phyloP scores from a whole-genome alignment of 495 filamentous ascomycete species.

The Aspergillus taichungensis region DNA sequence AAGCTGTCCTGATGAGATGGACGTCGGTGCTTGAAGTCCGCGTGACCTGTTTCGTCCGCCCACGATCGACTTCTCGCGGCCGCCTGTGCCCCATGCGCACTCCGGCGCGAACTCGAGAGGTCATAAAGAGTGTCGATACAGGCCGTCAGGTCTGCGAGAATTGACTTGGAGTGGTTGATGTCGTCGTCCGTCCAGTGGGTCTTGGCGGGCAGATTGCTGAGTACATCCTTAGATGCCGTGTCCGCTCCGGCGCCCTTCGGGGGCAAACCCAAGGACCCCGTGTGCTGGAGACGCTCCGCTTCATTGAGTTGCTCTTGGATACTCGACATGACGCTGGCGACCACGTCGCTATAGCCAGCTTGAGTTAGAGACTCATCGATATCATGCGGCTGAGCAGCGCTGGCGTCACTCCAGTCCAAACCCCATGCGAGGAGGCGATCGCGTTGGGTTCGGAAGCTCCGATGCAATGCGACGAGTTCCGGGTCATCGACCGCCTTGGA shows the following conservation, averaged over 20 bases:
- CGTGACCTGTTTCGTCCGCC: constrained; percentile 1
- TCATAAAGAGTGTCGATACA: constrained; percentile 89
- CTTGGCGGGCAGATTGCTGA: constrained; percentile 27
- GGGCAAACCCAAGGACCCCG: constrained; percentile 33
- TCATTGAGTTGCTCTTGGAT: constrained; percentile 83
- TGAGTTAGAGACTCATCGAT: constrained; percentile 80
- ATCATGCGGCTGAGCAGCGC: constrained; percentile 55
- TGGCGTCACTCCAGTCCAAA: constrained; percentile 77
- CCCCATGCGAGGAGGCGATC: constrained; percentile 78
- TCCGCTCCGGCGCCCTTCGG: constrained; percentile 31
- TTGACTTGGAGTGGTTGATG: constrained; percentile 42
- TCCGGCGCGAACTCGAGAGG: constrained; percentile 62
- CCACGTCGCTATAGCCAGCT: constrained; percentile 78
- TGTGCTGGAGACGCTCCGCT: constrained; percentile 67
- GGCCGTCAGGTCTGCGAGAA: constrained; percentile 68
- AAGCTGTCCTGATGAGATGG: constrained; percentile 2
- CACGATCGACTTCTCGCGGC: constrained; percentile 18
- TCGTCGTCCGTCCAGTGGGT: constrained; percentile 43
- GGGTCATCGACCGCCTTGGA: constrained; percentile 48
- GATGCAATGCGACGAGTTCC: constrained; percentile 46
- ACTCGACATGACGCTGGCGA: constrained; percentile 78
- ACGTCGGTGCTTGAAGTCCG: constrained; percentile 14
- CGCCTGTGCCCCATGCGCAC: constrained; percentile 28
- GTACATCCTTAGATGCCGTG: constrained; percentile 26
- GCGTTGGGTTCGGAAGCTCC: constrained; percentile 48